A percentile compares a stretch with the other conserved stretches of the same genome.
Conservation (phyloP, 2,329 filamentous ascomycete species). For the Berkeleyomyces rouxiae region DNA sequence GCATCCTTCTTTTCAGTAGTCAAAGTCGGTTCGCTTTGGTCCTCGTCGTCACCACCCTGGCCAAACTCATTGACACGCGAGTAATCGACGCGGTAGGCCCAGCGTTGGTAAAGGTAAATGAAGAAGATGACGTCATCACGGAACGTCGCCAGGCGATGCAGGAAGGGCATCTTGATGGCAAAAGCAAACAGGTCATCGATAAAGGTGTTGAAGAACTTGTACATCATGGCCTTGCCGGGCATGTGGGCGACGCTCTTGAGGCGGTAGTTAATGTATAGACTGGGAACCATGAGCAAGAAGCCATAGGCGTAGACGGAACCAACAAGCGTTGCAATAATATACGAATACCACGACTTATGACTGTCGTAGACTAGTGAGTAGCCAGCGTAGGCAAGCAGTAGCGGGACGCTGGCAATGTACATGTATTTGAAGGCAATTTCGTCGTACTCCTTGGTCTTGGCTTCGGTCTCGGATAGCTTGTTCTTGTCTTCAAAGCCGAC, state of each 20-base stretch:
- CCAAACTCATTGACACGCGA: slow-evolving; percentile 92
- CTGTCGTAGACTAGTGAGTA: slow-evolving; percentile 87
- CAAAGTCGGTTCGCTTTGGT: slow-evolving; percentile 23
- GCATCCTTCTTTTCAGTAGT: slow-evolving; percentile 26
- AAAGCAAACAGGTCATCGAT: slow-evolving; percentile 98
- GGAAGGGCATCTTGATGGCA: slow-evolving; percentile 95
- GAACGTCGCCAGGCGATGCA: slow-evolving; percentile 82
- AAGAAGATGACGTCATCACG: slow-evolving; percentile 98
- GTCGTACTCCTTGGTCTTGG: slow-evolving; percentile 97
- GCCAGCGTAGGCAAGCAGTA: slow-evolving; percentile 72
- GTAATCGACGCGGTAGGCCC: slow-evolving; percentile 83
- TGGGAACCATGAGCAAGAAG: slow-evolving; percentile 98
- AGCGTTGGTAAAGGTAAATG: slow-evolving; percentile 88
- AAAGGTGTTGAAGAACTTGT: slow-evolving; percentile 97
- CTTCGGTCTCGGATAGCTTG: slow-evolving; percentile 82
- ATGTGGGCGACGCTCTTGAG: slow-evolving; percentile 93
- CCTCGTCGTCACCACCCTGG: slow-evolving; percentile 86
- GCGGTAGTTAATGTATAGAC: slow-evolving; percentile 96
- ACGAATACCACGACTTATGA: slow-evolving; percentile 98
- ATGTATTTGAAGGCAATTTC: slow-evolving; percentile 96
- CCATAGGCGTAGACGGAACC: slow-evolving; percentile 95
- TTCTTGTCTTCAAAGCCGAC: slow-evolving; percentile 92
- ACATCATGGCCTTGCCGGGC: slow-evolving; percentile 90
- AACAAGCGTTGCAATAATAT: slow-evolving; percentile 85
- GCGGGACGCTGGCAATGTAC: slow-evolving; percentile 77